A percentile compares a stretch with the other conserved stretches of the same genome.
phyloP scores from a whole-genome alignment of 805 yeast species.

The Candida rishiriensis region DNA sequence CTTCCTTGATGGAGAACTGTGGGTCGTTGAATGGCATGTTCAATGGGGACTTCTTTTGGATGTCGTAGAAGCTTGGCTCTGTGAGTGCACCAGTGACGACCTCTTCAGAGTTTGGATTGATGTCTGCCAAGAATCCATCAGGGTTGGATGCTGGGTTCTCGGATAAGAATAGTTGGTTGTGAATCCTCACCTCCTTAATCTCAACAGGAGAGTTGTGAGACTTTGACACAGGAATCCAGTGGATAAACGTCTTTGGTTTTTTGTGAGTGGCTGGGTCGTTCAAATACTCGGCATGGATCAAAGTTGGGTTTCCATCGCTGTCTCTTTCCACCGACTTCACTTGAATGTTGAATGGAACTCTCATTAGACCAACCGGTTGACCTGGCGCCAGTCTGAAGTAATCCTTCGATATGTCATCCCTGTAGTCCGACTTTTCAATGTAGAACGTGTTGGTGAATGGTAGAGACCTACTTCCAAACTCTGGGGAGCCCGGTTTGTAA shows the following conservation, averaged over 20 bases:
- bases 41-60: conserved; percentile 72
- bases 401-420: conserved; percentile 60
- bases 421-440: conserved; percentile 86
- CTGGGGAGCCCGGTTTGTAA: conserved; percentile 79
- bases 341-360: conserved; percentile 78
- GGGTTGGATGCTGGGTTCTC: conserved; percentile 90
- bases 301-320: conserved; percentile 54
- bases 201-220: conserved; percentile 59
- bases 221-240: conserved; percentile 83
- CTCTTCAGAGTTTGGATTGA: conserved; percentile 75
- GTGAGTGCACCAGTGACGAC: conserved; percentile 61
- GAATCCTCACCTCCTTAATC: conserved; percentile 75
- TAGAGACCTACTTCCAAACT: conserved; percentile 69
- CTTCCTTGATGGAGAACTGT: conserved; percentile 71
- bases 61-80: conserved; percentile 71
- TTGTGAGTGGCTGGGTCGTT: conserved; percentile 48
- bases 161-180: conserved; percentile 81
- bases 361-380: conserved; percentile 91
- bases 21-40: conserved; percentile 51
- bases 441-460: conserved; percentile 74
- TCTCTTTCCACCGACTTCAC: conserved; percentile 67
- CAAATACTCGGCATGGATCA: conserved; percentile 77
- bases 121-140: conserved; percentile 81
- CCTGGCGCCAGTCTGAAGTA: conserved; percentile 92
- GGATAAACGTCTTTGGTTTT: conserved; percentile 94